Conservation (phyloP, 352 stramenopile species). For the Pythium rhizo-oryzae region DNA sequence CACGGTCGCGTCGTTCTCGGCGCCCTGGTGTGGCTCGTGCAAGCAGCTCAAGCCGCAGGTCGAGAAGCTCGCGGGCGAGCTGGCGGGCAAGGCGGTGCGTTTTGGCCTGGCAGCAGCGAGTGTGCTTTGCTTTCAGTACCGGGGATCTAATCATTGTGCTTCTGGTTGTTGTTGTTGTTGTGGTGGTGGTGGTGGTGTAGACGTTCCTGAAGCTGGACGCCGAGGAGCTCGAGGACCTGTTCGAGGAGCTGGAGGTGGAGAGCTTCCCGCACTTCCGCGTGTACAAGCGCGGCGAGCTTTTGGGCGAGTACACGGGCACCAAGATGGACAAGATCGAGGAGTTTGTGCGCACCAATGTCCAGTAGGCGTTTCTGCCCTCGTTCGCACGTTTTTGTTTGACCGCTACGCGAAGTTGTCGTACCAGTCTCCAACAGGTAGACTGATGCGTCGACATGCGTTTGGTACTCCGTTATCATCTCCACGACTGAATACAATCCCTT, state of each 20-base stretch:
- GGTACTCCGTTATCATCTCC: too few relatives aligned
- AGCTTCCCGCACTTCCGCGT: conserved; percentile 79
- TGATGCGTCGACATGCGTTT: too few relatives aligned
- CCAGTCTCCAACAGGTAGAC: too few relatives aligned
- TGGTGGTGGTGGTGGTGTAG: too few relatives aligned
- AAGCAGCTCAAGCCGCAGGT: conserved; percentile 62
- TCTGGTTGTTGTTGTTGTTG: too few relatives aligned
- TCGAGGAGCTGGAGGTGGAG: conserved; percentile 71
- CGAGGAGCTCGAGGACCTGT: conserved; percentile 64
- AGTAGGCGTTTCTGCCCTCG: too few relatives aligned
- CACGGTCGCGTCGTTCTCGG: conserved; percentile 35
- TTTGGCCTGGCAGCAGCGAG: too few relatives aligned
- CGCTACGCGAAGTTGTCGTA: too few relatives aligned
- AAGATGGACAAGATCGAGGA: conserved; percentile 81
- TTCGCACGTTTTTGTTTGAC: too few relatives aligned
- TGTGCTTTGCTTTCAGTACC: too few relatives aligned
- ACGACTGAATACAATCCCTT: too few relatives aligned
- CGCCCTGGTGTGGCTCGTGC: conserved; percentile 70
- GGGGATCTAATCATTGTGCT: too few relatives aligned
- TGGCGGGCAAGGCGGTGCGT: conserved; percentile 42
- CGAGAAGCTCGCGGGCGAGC: conserved; percentile 52
- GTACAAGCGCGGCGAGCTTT: conserved; percentile 59
- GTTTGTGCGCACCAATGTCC: conserved; percentile 49
- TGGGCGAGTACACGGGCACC: conserved; percentile 69
- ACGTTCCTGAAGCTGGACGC: conserved; percentile 62